These are phyloP conservation scores for Pleurotus platypus DNA, from an alignment of 768 basidiomycete genomes.

Conservation along the genomic window DNA sequence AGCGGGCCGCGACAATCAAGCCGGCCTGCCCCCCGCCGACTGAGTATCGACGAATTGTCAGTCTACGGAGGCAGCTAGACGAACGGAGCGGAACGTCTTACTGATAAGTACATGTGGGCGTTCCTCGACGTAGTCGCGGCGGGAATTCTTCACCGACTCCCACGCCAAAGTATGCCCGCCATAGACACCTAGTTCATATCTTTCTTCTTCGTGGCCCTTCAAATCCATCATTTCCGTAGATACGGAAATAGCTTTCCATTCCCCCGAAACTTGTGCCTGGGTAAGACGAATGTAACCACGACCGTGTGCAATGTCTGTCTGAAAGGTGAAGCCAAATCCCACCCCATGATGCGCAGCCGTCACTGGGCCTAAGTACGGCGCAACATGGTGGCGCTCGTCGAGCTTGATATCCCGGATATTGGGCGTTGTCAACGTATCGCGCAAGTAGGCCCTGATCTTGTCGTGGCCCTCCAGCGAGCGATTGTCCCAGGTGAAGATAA, in stretches of 20 bases:
- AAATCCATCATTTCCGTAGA: not conserved
- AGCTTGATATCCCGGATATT: constrained; percentile 16
- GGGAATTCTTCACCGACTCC: constrained; percentile 17
- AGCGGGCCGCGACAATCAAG: constrained; percentile 36
- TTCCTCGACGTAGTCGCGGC: not conserved
- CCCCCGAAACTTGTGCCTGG: not conserved
- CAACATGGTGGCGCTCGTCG: constrained; percentile 17
- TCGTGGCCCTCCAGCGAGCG: constrained; percentile 35
- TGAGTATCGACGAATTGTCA: not conserved
- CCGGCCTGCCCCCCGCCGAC: constrained; percentile 34
- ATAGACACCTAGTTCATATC: constrained; percentile 24
- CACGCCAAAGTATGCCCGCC: constrained; percentile 31
- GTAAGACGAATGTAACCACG: not conserved
- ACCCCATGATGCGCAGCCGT: not conserved
- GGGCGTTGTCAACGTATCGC: constrained; percentile 25
- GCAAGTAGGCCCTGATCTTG: constrained; percentile 30
- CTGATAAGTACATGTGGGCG: not conserved
- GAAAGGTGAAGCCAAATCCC: not conserved
- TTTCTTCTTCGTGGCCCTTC: not conserved
- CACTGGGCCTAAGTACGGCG: constrained; percentile 14
- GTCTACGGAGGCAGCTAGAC: not conserved
- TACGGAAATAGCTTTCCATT: not conserved
- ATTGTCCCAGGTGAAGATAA: constrained; percentile 49
- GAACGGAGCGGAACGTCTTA: not conserved
- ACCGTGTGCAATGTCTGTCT: not conserved